Evolutionary conservation across 768 basidiomycete genomes (phyloP), one percentile per base, ranked within the genome.

Genomic region (Dendrothele bispora): DNA sequence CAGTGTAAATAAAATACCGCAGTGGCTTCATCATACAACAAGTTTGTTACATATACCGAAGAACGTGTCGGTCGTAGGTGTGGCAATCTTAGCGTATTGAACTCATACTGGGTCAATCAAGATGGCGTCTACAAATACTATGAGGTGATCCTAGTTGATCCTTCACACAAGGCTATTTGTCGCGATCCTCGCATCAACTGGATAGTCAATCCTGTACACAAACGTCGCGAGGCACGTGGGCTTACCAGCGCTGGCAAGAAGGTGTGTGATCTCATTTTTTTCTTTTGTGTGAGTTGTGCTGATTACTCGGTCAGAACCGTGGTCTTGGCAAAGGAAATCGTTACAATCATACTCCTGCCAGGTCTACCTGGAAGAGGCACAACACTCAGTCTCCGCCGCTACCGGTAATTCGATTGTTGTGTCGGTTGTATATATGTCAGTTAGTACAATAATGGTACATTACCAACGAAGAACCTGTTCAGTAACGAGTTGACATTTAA

Each of bases 81-180:
- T 65, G 94, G 93, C 45, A 98, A 98, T 70, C 71, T 99, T 63
- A 84, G 97, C 47, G 97, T 99, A 55, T 67, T 97, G 61, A 97
- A 95, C 76, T 98, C 95, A 39, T 98, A 98, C 82, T 99, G 97
- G 97, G 76, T 99, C 64, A 98, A 98, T 74, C 93, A 95, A 74
- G 94, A 98, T 65, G 93, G 94, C 71, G 91, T 97, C 25, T 97
- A 95, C 84, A 97, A 95, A 70, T 98, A 97, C 78, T 99, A 84
- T 75, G 97, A 99, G 69, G 92, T 99, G 62, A 98, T 99, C 67
- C 83, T 97, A 56, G 95, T 99, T 50, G 97, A 99, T 64, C 93
- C 93, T 50, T 85, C 67, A 65, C 92, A 95, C 78, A 95, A 93
- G 66, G 92, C 90, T 61, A 92, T 94, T 72, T 91, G 93, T 55